Evolutionary conservation across 139 green algal species (phyloP), one percentile per base, ranked within the genome.

Genomic region (Bryopsis sp.): DNA sequence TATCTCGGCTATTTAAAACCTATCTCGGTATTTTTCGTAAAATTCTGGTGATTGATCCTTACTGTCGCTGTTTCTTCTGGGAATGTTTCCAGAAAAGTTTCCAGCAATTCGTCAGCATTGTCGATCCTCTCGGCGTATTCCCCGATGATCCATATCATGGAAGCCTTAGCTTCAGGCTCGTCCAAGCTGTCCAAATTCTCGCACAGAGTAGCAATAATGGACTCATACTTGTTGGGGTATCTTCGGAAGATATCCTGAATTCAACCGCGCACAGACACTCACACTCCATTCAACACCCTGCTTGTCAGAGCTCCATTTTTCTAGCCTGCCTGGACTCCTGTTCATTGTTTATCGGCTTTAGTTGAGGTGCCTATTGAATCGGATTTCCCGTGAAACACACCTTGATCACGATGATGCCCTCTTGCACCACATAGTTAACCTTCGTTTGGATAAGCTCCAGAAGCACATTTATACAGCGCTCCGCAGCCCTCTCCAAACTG

Each of bases 91-190:
- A 99, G 73, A 72, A 99, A 97, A 28, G 78, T 78, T 71, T 96
- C 90, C 50, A 99, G 82, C 72, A 99, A 88, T 79, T 99, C 95
- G 60, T 96, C 92, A 1, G 93, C 93, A 75, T 97, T 97, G 81
- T 98, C 94, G 58, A 99, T 99, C 64, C 94, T 86, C 76, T 98
- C 92, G 1, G 94, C 94, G 74, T 99, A 99, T 86, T 99, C 94
- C 2, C 94, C 94, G 67, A 99, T 95, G 80, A 99, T 97, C 94
- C 90, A 97, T 24, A 96, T 70, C 89, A 97, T 94, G 67, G 74
- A 74, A 19, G 85, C 86, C 81, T 95, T 96, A 33, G 94, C 94
- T 72, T 97, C 94, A 2, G 94, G 94, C 81, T 99, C 94, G 64
- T 99, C 94, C 71, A 99, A 83, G 2, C 79, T 86, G 69, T 99